Evolutionary conservation across 1,284 basidiomycete genomes (phyloP).

Genomic region (Boletellus deceptivus): DNA sequence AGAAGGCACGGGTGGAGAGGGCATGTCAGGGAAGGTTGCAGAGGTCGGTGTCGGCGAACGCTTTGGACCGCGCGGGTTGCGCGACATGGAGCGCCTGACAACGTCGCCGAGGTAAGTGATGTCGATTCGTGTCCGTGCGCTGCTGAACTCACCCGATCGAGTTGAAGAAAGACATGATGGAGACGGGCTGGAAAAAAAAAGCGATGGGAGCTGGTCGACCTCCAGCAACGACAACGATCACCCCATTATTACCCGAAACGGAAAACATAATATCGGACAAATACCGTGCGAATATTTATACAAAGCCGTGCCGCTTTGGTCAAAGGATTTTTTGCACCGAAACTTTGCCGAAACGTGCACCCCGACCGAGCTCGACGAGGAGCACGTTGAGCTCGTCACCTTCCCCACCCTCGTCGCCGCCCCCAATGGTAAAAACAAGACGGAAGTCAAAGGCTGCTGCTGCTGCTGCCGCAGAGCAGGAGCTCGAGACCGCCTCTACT

Average conservation of each 20-base stretch:
- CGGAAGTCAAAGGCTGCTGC: constrained; percentile 45
- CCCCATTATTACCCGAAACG: constrained; percentile 4
- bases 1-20: constrained; percentile 41
- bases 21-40: constrained; percentile 50
- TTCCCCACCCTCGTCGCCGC: neutral
- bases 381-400: constrained; percentile 10
- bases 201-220: neutral
- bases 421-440: constrained; percentile 39
- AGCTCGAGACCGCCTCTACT: constrained; percentile 35
- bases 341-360: constrained; percentile 12
- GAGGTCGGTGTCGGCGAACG: constrained; percentile 71
- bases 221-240: constrained; percentile 1
- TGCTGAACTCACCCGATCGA: constrained; percentile 59
- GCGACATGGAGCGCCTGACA: constrained; percentile 65
- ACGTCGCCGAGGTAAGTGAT: neutral
- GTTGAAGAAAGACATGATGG: constrained; percentile 74
- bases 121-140: neutral
- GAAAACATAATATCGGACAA: constrained; percentile 6
- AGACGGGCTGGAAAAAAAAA: constrained; percentile 4
- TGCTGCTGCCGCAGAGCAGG: constrained; percentile 27
- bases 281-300: constrained; percentile 21
- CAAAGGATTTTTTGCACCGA: constrained; percentile 6
- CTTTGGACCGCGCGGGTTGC: constrained; percentile 61
- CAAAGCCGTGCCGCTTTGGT: neutral
- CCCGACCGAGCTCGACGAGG: constrained; percentile 14